Conservation (phyloP, 129 eudicot genomes). For the Calendula officinalis region DNA sequence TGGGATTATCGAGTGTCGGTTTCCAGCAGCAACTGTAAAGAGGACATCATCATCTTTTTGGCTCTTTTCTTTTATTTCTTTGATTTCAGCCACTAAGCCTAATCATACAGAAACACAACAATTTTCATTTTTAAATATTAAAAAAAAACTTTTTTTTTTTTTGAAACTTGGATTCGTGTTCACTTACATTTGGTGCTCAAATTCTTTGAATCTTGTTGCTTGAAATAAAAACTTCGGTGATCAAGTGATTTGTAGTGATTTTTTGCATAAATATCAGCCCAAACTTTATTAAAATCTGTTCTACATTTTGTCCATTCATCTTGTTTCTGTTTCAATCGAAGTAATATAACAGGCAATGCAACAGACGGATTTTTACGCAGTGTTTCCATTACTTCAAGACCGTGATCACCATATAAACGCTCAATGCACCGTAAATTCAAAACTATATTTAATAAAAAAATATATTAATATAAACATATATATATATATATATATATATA, state of each 20-base stretch:
- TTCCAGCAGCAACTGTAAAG: slow-evolving; percentile 78
- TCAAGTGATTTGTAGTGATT: slow-evolving; percentile 97
- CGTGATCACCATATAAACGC: slow-evolving; percentile 97
- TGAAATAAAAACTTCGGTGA: slow-evolving; percentile 98
- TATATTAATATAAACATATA: slow-evolving; percentile 46
- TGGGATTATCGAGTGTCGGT: slow-evolving; percentile 58
- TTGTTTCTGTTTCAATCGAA: slow-evolving; percentile 93
- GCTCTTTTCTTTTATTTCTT: slow-evolving; percentile 75
- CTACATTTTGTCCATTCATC: slow-evolving; percentile 97
- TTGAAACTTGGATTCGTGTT: neutral
- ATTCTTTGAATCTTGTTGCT: slow-evolving; percentile 99
- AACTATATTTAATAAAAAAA: slow-evolving; percentile 38
- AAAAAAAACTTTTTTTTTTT: too few species aligned
- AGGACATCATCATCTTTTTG: slow-evolving; percentile 77
- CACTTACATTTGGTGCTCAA: slow-evolving; percentile 82
- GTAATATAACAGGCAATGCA: slow-evolving; percentile 73
- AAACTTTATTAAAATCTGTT: slow-evolving; percentile 87
- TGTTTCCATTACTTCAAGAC: slow-evolving; percentile 91
- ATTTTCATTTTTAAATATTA: slow-evolving; percentile 15
- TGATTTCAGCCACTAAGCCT: slow-evolving; percentile 83
- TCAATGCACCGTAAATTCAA: slow-evolving; percentile 91
- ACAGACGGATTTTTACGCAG: slow-evolving; percentile 74
- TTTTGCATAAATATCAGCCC: slow-evolving; percentile 95
- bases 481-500: slow-evolving; percentile 54
- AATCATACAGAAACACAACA: slow-evolving; percentile 24